These are phyloP conservation scores for Drosera spatulata DNA, from an alignment of 179 eudicot species.

Conservation along the genomic window DNA sequence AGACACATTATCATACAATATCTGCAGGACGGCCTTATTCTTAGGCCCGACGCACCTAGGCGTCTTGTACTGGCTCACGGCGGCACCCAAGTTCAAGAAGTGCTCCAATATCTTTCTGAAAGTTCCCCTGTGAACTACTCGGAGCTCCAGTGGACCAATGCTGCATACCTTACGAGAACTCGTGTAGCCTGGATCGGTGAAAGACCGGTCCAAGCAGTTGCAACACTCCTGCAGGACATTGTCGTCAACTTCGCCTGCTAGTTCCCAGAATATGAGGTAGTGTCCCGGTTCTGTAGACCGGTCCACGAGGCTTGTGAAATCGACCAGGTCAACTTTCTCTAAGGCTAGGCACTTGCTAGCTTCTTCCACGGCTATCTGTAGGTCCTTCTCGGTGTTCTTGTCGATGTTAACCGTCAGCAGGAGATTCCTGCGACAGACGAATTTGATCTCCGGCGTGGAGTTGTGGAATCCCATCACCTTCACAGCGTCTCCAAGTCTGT, in stretches of 20 bases:
- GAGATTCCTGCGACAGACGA: slow-evolving; percentile 70
- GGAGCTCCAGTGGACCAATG: slow-evolving; percentile 72
- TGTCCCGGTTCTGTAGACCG: slow-evolving; percentile 51
- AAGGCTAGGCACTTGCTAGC: slow-evolving; percentile 38
- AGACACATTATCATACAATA: slow-evolving; percentile 38
- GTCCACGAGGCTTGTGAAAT: slow-evolving; percentile 59
- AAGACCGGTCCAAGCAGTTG: slow-evolving; percentile 56
- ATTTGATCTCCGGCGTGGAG: slow-evolving; percentile 77
- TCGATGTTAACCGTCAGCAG: slow-evolving; percentile 74
- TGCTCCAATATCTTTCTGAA: slow-evolving; percentile 62
- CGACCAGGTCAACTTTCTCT: slow-evolving; percentile 60
- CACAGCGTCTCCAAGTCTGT: slow-evolving; percentile 71
- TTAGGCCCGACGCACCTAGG: slow-evolving; percentile 59
- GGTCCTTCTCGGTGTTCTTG: slow-evolving; percentile 91
- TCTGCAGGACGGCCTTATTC: slow-evolving; percentile 40
- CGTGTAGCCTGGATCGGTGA: slow-evolving; percentile 67
- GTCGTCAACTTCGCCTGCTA: slow-evolving; percentile 52
- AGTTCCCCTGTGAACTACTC: slow-evolving; percentile 58
- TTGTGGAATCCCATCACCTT: slow-evolving; percentile 76
- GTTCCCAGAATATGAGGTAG: slow-evolving; percentile 82
- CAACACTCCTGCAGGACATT: slow-evolving; percentile 53
- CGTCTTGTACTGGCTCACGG: slow-evolving; percentile 82
- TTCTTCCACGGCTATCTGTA: slow-evolving; percentile 64
- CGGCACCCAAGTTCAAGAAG: slow-evolving; percentile 50
- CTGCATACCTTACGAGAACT: slow-evolving; percentile 54